These are phyloP conservation scores for Phytopythium delawarense DNA, from an alignment of 352 stramenopile species.

Conservation along the genomic window DNA sequence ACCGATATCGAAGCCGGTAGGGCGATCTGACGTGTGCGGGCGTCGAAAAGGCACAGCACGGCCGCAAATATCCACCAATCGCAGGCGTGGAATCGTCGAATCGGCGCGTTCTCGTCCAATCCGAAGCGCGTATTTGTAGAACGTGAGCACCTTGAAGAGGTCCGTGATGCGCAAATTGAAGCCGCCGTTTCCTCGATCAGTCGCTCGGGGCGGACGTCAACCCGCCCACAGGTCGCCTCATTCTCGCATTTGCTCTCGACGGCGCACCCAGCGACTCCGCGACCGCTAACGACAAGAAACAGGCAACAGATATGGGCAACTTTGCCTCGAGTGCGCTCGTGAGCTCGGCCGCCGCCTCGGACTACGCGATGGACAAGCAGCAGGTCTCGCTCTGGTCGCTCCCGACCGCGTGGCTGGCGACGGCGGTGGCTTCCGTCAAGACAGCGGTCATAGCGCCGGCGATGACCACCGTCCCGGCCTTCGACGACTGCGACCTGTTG, in stretches of 20 bases:
- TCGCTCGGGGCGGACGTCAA: background rate
- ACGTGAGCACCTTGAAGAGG: background rate
- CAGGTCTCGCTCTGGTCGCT: conserved; percentile 7
- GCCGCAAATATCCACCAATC: conserved; percentile 4
- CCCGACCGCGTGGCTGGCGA: conserved; percentile 10
- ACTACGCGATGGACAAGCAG: conserved; percentile 26
- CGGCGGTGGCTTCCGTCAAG: conserved; percentile 11
- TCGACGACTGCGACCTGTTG: conserved; percentile 9
- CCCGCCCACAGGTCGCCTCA: conserved; percentile 11
- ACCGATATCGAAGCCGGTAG: background rate
- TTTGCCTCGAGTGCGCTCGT: conserved; percentile 23
- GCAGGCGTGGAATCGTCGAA: background rate
- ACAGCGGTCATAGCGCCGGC: background rate
- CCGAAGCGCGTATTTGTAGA: conserved; percentile 6
- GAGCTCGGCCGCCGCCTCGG: conserved; percentile 8
- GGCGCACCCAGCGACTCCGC: conserved; percentile 9
- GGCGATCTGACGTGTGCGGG: conserved; percentile 1
- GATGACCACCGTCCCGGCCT: background rate
- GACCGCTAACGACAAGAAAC: conserved; percentile 6
- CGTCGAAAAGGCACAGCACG: background rate
- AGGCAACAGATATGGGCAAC: conserved; percentile 37
- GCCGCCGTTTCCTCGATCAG: background rate
- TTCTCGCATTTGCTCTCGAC: conserved; percentile 33
- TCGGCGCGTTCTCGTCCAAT: conserved; percentile 1
- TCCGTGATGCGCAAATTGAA: background rate